Conservation (phyloP, 805 yeast genomes). For the Ogataea saltuana region DNA sequence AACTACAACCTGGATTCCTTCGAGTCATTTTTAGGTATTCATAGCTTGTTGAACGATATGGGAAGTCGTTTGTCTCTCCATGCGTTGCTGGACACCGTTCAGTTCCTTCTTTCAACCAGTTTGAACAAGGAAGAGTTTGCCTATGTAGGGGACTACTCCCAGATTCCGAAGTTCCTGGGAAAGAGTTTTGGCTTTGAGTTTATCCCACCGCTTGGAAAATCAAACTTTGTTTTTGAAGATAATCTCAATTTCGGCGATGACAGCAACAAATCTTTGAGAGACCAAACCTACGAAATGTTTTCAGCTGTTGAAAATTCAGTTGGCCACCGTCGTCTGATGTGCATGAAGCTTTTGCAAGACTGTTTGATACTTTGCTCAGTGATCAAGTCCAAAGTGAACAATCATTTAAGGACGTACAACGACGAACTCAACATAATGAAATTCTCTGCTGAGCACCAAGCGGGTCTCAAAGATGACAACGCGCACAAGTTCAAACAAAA, state of each 20-base stretch:
- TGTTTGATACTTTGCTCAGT: slow-evolving; percentile 37
- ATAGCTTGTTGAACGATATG: slow-evolving; percentile 28
- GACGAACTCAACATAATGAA: slow-evolving; percentile 23
- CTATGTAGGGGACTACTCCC: slow-evolving; percentile 1
- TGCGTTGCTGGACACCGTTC: slow-evolving; percentile 34
- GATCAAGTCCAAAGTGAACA: slow-evolving; percentile 35
- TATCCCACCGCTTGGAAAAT: slow-evolving; percentile 34
- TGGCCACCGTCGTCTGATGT: slow-evolving; percentile 10
- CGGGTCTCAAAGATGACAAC: slow-evolving; percentile 13
- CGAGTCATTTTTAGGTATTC: slow-evolving; percentile 24
- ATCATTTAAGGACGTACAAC: slow-evolving; percentile 20
- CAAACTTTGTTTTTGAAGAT: slow-evolving; percentile 30
- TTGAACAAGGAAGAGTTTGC: slow-evolving; percentile 21
- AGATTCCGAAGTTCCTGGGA: slow-evolving; percentile 17
- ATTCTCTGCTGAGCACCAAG: slow-evolving; percentile 20
- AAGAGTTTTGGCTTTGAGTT: slow-evolving; percentile 27
- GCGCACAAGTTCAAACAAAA: slow-evolving; percentile 26
- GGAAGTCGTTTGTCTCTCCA: slow-evolving; percentile 39
- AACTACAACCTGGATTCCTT: slow-evolving; percentile 21
- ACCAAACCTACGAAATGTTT: slow-evolving; percentile 14
- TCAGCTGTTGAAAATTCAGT: slow-evolving; percentile 17
- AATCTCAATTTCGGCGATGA: slow-evolving; percentile 20
- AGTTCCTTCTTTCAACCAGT: slow-evolving; percentile 24
- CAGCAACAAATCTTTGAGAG: slow-evolving; percentile 9
- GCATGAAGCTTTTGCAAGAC: slow-evolving; percentile 24